Percentiles rank a stretch among this genome's conserved stretches.
Conservation (phyloP, 768 basidiomycete species). For the Ramaria sp. region DNA sequence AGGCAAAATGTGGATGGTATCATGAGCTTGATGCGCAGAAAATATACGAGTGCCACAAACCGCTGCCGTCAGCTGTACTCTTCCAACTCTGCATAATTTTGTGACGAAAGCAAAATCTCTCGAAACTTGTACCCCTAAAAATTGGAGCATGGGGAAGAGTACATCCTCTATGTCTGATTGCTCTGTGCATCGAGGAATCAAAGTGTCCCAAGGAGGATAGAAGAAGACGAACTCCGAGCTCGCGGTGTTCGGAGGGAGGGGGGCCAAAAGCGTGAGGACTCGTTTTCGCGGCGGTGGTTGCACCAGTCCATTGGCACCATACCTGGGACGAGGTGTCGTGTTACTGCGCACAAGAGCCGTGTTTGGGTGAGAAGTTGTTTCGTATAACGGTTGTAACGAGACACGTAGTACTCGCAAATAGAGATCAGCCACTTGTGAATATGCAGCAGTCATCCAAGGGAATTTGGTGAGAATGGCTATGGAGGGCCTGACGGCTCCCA, state of each 20-base stretch:
- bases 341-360: constrained; percentile 52
- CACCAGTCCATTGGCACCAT: constrained; percentile 44
- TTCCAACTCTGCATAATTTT: constrained; percentile 72
- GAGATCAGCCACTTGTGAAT: constrained; percentile 79
- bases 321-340: constrained; percentile 51
- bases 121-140: constrained; percentile 72
- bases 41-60: constrained; percentile 23
- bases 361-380: constrained; percentile 22
- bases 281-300: constrained; percentile 48
- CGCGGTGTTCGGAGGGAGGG: constrained; percentile 69
- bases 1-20: background rate
- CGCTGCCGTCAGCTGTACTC: constrained; percentile 46
- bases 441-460: constrained; percentile 75
- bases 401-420: constrained; percentile 64
- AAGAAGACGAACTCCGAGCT: constrained; percentile 81
- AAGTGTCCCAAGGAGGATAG: constrained; percentile 73
- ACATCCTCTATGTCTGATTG: constrained; percentile 66
- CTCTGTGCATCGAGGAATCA: constrained; percentile 51
- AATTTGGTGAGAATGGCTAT: constrained; percentile 71
- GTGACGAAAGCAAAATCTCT: constrained; percentile 70
- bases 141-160: constrained; percentile 68
- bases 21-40: background rate
- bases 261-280: constrained; percentile 64
- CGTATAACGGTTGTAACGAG: constrained; percentile 62
- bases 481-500: constrained; percentile 76